phyloP scores from a whole-genome alignment of 371 early-diverging fungal species.

The Dinochytrium kinnereticum region DNA sequence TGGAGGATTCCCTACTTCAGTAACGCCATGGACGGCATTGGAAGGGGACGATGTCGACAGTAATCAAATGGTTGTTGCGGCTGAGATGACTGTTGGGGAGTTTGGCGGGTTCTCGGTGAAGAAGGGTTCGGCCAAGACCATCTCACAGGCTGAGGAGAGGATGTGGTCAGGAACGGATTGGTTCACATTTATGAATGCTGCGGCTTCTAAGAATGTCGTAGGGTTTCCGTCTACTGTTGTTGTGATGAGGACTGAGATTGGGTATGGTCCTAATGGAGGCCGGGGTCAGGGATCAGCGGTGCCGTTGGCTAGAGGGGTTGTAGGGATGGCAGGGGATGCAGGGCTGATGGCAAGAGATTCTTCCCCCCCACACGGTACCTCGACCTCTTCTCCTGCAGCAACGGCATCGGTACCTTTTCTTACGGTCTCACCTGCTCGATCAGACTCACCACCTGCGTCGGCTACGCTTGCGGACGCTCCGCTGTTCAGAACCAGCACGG shows the following conservation, averaged over 20 bases:
- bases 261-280: neutral
- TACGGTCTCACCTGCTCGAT: too few species aligned
- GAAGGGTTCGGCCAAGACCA: constrained; percentile 46
- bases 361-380: too few species aligned
- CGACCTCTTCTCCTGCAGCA: too few species aligned
- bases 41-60: neutral
- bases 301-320: too few species aligned
- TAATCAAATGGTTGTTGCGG: neutral
- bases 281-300: neutral
- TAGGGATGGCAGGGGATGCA: too few species aligned
- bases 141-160: constrained; percentile 52
- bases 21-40: neutral
- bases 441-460: too few species aligned
- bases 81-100: constrained; percentile 13
- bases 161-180: constrained; percentile 50
- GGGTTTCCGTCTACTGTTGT: constrained; percentile 24
- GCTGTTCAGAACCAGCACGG: too few species aligned
- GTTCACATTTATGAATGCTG: constrained; percentile 48
- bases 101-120: constrained; percentile 42
- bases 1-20: neutral
- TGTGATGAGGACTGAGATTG: constrained; percentile 7
- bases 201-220: constrained; percentile 63
- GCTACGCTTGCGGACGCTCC: too few species aligned
- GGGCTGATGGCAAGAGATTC: too few species aligned
- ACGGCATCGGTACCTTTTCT: too few species aligned